A percentile compares a stretch with the other conserved stretches of the same genome.
Conservation (phyloP, 2,329 filamentous ascomycete species). For the Ophiostoma ulmi region DNA sequence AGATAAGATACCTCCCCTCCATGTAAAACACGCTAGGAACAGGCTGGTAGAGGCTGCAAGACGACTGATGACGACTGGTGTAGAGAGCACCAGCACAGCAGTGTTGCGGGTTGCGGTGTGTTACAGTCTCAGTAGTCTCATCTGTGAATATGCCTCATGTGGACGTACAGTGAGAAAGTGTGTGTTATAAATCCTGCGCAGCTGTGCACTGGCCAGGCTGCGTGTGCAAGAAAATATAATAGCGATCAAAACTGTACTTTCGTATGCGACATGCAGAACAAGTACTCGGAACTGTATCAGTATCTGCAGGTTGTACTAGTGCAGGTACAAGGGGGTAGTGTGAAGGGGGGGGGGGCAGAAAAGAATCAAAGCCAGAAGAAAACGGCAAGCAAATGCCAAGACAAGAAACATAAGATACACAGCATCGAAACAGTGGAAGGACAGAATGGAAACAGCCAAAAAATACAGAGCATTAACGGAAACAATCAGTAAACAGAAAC, state of each 20-base stretch:
- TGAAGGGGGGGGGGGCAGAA: not conserved
- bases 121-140: constrained; percentile 8
- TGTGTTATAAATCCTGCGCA: not conserved
- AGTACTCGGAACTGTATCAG: not conserved
- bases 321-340: not conserved
- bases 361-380: not conserved
- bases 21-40: constrained; percentile 22
- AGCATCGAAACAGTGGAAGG: constrained; percentile 5
- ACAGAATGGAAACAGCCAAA: not conserved
- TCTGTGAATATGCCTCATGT: not conserved
- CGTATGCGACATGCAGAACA: not conserved
- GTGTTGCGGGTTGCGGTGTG: constrained; percentile 4
- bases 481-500: not conserved
- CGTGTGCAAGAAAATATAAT: not conserved
- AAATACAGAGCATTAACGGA: not conserved
- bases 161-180: not conserved
- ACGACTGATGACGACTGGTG: constrained; percentile 15
- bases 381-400: not conserved
- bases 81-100: constrained; percentile 17
- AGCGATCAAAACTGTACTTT: not conserved
- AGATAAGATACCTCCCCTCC: constrained; percentile 13
- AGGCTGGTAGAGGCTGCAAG: constrained; percentile 7
- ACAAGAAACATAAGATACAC: not conserved
- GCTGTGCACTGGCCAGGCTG: not conserved
- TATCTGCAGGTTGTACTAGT: not conserved